Percentiles rank a stretch among this genome's conserved stretches.
Evolutionary conservation across 1,284 basidiomycete species (phyloP).

Genomic region (Cutaneotrichosporon curvatum): DNA sequence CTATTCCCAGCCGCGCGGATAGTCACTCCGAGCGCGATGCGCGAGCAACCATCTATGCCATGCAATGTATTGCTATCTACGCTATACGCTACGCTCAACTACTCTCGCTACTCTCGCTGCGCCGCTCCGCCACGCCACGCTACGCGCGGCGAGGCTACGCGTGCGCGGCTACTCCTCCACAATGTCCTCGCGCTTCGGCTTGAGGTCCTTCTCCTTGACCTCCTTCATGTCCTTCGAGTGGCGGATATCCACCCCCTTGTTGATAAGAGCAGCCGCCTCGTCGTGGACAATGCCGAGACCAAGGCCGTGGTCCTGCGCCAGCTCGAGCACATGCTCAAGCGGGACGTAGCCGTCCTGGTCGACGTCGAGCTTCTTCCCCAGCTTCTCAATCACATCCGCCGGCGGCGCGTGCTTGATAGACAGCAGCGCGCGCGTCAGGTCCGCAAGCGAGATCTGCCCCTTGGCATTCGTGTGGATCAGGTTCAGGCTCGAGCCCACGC

Average conservation of each 20-base stretch:
- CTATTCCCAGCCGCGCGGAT: no score
- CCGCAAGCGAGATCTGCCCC: conserved; percentile 83
- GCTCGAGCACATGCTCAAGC: conserved; percentile 46
- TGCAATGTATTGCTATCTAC: no score
- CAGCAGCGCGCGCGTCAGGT: conserved; percentile 81
- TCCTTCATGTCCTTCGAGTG: conserved; percentile 38
- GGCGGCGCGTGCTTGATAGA: conserved; percentile 92
- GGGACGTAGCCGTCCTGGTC: conserved; percentile 89
- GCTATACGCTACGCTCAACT: no score
- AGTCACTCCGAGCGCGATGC: no score
- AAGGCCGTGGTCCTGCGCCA: conserved; percentile 46
- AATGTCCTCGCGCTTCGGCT: conserved; percentile 46
- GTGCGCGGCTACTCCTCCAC: conserved; percentile 29
- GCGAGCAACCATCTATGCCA: no score
- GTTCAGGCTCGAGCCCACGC: conserved; percentile 85
- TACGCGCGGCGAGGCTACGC: no score
- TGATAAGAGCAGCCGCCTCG: conserved; percentile 37
- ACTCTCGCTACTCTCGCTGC: no score
- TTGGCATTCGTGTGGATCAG: conserved; percentile 88
- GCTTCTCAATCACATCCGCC: conserved; percentile 78
- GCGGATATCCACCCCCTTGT: conserved; percentile 43
- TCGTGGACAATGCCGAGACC: conserved; percentile 42
- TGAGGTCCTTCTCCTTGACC: conserved; percentile 36
- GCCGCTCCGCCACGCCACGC: no score
- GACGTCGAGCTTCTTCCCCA: conserved; percentile 89